Evolutionary conservation across 345 rosid species (phyloP).

Genomic region (Mercurialis annua): DNA sequence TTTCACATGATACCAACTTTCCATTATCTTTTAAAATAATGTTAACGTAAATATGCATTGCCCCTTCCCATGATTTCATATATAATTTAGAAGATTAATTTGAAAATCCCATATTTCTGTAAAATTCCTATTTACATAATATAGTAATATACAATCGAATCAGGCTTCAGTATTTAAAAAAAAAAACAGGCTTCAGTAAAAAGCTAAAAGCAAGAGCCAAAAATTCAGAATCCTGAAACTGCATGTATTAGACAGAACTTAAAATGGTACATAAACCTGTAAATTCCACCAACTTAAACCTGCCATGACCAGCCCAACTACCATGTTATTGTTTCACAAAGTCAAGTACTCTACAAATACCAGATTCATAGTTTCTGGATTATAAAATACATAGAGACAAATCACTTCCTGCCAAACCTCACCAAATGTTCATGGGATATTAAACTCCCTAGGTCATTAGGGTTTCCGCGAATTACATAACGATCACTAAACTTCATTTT

Average conservation of each 20-base stretch:
- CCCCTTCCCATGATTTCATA: no score
- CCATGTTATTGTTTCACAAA: slow-evolving; percentile 16
- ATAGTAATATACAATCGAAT: neutral
- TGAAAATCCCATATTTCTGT: no score
- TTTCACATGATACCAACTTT: no score
- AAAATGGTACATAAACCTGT: neutral
- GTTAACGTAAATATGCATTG: no score
- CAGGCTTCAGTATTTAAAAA: neutral
- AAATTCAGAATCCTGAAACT: neutral
- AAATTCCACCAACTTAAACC: neutral
- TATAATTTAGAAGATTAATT: no score
- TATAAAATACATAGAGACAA: neutral
- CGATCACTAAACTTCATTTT: no score
- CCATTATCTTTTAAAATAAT: no score
- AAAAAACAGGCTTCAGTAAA: neutral
- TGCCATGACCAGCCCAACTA: neutral
- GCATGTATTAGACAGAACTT: neutral
- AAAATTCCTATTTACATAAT: no score
- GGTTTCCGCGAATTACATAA: no score
- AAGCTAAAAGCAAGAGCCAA: no score
- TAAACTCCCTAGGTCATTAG: no score
- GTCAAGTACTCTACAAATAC: slow-evolving; percentile 20
- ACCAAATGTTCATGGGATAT: no score
- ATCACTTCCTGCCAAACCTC: slow-evolving; percentile 31
- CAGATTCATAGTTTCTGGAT: slow-evolving; percentile 12